Evolutionary conservation across 768 basidiomycete species (phyloP).

Genomic region (Termitomyces sp.): DNA sequence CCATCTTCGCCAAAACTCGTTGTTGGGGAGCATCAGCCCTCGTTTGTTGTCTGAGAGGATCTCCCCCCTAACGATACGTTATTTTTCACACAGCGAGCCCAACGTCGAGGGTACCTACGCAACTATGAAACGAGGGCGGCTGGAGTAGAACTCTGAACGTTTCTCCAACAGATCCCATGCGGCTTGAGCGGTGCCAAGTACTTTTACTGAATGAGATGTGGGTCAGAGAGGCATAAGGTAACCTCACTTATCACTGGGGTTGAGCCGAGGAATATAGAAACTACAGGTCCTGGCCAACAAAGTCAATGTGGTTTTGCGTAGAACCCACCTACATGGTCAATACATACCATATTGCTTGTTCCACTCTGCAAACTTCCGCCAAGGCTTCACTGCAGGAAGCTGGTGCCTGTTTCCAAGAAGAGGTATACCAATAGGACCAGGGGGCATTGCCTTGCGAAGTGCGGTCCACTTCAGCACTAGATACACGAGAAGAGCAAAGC

Average conservation of each 20-base stretch:
- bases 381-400: conserved; percentile 39
- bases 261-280: conserved; percentile 35
- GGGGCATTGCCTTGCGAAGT: conserved; percentile 32
- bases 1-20: conserved; percentile 40
- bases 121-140: conserved; percentile 41
- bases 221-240: too few species aligned
- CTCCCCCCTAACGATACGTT: conserved; percentile 26
- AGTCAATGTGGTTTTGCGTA: neutral
- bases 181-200: conserved; percentile 39
- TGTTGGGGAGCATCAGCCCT: conserved; percentile 40
- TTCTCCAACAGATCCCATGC: conserved; percentile 44
- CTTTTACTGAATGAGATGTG: conserved; percentile 13
- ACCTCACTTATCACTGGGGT: conserved; percentile 35
- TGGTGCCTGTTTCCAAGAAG: conserved; percentile 41
- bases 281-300: conserved; percentile 27
- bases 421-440: conserved; percentile 39
- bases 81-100: neutral
- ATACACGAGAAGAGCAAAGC: conserved; percentile 16
- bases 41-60: conserved; percentile 41
- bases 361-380: conserved; percentile 45
- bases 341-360: conserved; percentile 36
- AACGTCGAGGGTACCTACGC: conserved; percentile 20
- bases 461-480: conserved; percentile 22
- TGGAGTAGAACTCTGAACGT: conserved; percentile 40
- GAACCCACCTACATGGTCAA: neutral